Conservation (phyloP, 1,284 basidiomycete genomes). For the Sporisorium iseilematis-ciliati region DNA sequence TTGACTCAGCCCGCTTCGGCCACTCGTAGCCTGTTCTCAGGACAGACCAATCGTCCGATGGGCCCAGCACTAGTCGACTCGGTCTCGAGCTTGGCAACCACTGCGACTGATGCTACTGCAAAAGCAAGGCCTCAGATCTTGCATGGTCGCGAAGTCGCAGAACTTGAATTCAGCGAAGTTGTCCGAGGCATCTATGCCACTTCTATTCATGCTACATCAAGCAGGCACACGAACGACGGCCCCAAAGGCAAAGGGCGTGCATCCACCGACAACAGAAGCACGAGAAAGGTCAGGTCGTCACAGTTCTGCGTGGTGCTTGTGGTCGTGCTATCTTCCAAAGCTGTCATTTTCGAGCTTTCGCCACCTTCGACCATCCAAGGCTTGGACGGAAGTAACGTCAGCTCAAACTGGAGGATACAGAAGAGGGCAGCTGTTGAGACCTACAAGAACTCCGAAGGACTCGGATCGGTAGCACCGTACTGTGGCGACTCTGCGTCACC, state of each 20-base stretch:
- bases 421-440: slow-evolving; percentile 47
- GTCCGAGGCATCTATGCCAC: slow-evolving; percentile 54
- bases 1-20: neutral
- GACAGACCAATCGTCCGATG: slow-evolving; percentile 5
- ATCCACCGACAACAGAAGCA: neutral
- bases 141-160: slow-evolving; percentile 53
- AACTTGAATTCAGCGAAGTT: slow-evolving; percentile 62
- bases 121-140: slow-evolving; percentile 19
- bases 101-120: slow-evolving; percentile 27
- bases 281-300: neutral
- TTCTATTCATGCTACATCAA: slow-evolving; percentile 14
- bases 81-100: slow-evolving; percentile 40
- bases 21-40: slow-evolving; percentile 14
- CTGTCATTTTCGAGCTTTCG: slow-evolving; percentile 55
- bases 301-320: slow-evolving; percentile 40
- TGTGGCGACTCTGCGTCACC: neutral
- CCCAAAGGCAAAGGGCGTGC: slow-evolving; percentile 28
- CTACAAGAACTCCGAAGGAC: slow-evolving; percentile 40
- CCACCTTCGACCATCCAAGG: slow-evolving; percentile 11
- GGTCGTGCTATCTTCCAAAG: slow-evolving; percentile 51
- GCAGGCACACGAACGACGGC: neutral
- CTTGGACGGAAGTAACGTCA: neutral
- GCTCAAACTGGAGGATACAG: slow-evolving; percentile 38
- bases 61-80: slow-evolving; percentile 29
- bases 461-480: slow-evolving; percentile 36